Conservation (phyloP, 176 grass and related monocot genomes). For the Triticum urartu region DNA sequence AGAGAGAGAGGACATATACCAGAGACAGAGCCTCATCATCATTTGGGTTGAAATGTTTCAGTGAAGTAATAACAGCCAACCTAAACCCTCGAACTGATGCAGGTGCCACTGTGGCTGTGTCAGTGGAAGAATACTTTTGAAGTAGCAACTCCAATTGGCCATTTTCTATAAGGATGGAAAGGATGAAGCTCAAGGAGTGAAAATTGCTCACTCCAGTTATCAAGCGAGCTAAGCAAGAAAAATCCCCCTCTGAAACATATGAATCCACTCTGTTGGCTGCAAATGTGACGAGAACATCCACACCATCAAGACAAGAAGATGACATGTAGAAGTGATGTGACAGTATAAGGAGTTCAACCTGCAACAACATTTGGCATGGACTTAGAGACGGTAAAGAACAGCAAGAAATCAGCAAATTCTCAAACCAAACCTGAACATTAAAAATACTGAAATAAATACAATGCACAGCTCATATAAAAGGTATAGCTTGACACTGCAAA, state of each 20-base stretch:
- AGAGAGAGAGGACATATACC: constrained; percentile 43
- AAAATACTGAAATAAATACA: constrained; percentile 7
- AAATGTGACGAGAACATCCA: constrained; percentile 91
- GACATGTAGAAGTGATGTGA: constrained; percentile 92
- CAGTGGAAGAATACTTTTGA: constrained; percentile 83
- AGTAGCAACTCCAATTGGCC: constrained; percentile 84
- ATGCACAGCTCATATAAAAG: neutral
- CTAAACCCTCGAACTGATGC: constrained; percentile 81
- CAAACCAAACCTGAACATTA: constrained; percentile 1
- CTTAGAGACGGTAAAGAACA: constrained; percentile 2
- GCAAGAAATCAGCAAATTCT: neutral
- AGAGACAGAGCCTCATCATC: constrained; percentile 80
- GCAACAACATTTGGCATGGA: constrained; percentile 29
- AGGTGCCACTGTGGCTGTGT: constrained; percentile 68
- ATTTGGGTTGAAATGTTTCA: constrained; percentile 76
- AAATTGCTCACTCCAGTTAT: constrained; percentile 99
- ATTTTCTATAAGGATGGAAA: constrained; percentile 94
- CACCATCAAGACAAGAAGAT: constrained; percentile 87
- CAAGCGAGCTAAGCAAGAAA: constrained; percentile 73
- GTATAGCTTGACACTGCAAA: neutral
- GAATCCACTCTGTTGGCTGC: constrained; percentile 96
- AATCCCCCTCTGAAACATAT: constrained; percentile 77
- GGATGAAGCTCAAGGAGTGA: constrained; percentile 93
- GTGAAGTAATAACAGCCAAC: constrained; percentile 89
- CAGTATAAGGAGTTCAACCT: constrained; percentile 97